Evolutionary conservation across 805 yeast species (phyloP), one percentile per base, ranked within the genome.

Genomic region (Saccharomycopsis javanensis): DNA sequence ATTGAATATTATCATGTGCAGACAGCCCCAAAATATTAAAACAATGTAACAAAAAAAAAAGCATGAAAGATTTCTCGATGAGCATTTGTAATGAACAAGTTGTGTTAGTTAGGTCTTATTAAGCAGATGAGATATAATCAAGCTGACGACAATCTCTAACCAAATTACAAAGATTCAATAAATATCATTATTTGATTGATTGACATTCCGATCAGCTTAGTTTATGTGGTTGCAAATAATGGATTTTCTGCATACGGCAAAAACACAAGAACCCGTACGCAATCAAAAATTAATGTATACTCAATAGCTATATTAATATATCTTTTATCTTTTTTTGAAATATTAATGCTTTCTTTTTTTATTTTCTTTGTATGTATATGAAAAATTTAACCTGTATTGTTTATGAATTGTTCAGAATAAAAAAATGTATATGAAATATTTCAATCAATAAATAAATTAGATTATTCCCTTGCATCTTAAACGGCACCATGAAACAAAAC

Each of bases 241-340:
- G 48, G 48, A 42, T 42, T 20, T 42, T 35, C 8, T 42, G 48
- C 48, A 42, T 42, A 42, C 48, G 48, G 48, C 48, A 42, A 42
- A 20, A 23, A 10, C 23, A 7, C 18, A 20, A 42, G 28, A 42
- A 20, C 23, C 48, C 48, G 48, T 20, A 42, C 48, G 18, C 34
- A 6, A 11, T n/a, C 42, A 35, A 35, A 3, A 20, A 10, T 35
- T 7, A 35, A 7, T 35, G 7, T 35, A 35, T 35, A 35, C 16
- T n/a, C n/a, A n/a, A n/a, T n/a, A n/a, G n/a, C n/a, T n/a, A n/a
- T n/a, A n/a, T n/a, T n/a, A n/a, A n/a, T n/a, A n/a, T n/a, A n/a
- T n/a, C n/a, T n/a, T n/a, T n/a, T n/a, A n/a, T n/a, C n/a, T n/a
- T n/a, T n/a, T n/a, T n/a, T n/a, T n/a, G n/a, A n/a, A n/a, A n/a